These are phyloP conservation scores for Leccinellum albellum DNA, from an alignment of 768 basidiomycete genomes.

Conservation along the genomic window DNA sequence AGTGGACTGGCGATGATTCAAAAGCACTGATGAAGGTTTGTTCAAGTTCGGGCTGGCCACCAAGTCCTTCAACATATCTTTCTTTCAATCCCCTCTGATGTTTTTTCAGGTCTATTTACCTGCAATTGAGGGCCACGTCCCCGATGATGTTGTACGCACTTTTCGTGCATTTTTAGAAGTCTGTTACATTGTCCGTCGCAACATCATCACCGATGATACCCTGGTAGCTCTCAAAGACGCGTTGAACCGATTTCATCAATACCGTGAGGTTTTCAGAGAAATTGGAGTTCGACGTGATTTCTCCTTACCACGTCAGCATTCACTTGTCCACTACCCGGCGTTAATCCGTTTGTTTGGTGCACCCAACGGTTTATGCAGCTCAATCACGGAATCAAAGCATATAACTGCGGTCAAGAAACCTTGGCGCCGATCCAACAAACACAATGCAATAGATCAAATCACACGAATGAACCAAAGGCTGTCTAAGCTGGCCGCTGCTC, in stretches of 20 bases:
- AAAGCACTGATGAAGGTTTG: background rate
- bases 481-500: background rate
- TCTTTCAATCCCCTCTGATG: background rate
- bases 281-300: background rate
- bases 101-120: background rate
- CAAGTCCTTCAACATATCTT: background rate
- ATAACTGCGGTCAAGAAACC: slow-evolving; percentile 36
- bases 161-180: background rate
- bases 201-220: background rate
- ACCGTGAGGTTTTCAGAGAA: background rate
- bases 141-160: background rate
- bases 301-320: background rate
- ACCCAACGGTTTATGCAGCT: slow-evolving; percentile 34
- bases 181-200: background rate
- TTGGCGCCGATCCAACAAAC: background rate
- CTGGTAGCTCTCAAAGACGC: background rate
- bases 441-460: background rate
- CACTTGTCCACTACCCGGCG: slow-evolving; percentile 8
- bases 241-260: background rate
- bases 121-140: background rate
- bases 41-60: too few species aligned
- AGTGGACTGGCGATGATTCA: background rate
- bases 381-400: slow-evolving; percentile 35
- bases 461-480: background rate
- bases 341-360: slow-evolving; percentile 27